Evolutionary conservation across 169 alveolate species (phyloP).

Genomic region (Plasmodium gallinaceum): DNA sequence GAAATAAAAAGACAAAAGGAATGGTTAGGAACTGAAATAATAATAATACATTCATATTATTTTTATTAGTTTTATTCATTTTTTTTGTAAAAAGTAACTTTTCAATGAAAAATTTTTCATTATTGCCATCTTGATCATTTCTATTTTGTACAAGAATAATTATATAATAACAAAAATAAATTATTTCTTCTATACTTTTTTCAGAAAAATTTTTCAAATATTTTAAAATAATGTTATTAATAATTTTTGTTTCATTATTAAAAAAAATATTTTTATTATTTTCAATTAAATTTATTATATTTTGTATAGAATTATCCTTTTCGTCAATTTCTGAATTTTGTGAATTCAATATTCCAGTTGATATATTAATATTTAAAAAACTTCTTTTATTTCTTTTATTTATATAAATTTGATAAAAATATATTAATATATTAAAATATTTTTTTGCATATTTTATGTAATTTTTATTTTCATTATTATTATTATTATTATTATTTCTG

Average conservation of each 20-base stretch:
- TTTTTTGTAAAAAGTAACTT: not conserved
- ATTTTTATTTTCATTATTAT: conserved; percentile 1
- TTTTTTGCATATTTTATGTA: conserved; percentile 24
- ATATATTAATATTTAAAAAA: conserved; percentile 3
- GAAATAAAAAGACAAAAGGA: conserved; percentile 41
- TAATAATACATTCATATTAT: not conserved
- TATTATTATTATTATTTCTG: not conserved
- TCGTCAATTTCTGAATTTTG: not conserved
- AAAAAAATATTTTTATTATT: not conserved
- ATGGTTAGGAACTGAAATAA: conserved; percentile 40
- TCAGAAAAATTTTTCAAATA: conserved; percentile 41
- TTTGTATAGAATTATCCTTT: conserved; percentile 2
- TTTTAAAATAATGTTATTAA: conserved; percentile 13
- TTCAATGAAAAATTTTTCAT: not conserved
- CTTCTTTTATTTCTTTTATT: conserved; percentile 28
- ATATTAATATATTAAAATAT: conserved; percentile 32
- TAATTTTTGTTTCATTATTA: not conserved
- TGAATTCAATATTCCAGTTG: not conserved
- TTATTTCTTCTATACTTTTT: conserved; percentile 37
- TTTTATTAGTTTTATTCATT: not conserved
- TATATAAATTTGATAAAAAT: conserved; percentile 48
- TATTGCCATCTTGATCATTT: not conserved
- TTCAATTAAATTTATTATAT: conserved; percentile 19
- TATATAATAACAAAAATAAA: conserved; percentile 39
- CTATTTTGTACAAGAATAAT: conserved; percentile 24